Percentiles rank a stretch among this genome's conserved stretches.
phyloP scores from a whole-genome alignment of 2,329 filamentous ascomycete species.

The Exophiala dermatitidis region DNA sequence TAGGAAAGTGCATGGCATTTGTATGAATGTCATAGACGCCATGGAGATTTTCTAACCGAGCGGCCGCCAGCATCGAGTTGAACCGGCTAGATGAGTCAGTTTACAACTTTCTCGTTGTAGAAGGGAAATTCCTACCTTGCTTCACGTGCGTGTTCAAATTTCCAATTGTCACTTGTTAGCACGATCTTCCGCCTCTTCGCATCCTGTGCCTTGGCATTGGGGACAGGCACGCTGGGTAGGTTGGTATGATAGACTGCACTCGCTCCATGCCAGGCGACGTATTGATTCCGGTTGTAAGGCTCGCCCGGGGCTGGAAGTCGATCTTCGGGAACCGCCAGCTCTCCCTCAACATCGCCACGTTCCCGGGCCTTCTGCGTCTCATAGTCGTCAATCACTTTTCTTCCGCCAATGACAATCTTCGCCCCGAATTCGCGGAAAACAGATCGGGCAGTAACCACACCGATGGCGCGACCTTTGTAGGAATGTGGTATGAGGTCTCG shows the following conservation, averaged over 20 bases:
- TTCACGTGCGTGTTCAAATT: conserved; percentile 85
- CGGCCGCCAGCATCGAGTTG: conserved; percentile 65
- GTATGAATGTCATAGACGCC: conserved; percentile 93
- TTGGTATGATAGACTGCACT: conserved; percentile 90
- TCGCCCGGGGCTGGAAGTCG: conserved; percentile 65
- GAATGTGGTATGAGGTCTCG: conserved; percentile 93
- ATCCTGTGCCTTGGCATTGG: conserved; percentile 64
- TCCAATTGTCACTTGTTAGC: conserved; percentile 93
- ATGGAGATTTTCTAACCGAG: conserved; percentile 60
- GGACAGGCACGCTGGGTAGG: conserved; percentile 66
- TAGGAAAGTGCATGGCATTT: conserved; percentile 81
- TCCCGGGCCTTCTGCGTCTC: conserved; percentile 66
- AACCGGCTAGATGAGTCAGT: conserved; percentile 57
- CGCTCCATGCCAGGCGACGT: conserved; percentile 96
- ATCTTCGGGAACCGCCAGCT: conserved; percentile 86
- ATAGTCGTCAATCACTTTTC: conserved; percentile 82
- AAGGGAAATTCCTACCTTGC: conserved; percentile 58
- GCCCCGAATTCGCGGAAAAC: conserved; percentile 97
- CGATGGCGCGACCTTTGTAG: conserved; percentile 96
- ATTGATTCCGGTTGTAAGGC: conserved; percentile 97
- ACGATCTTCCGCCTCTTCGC: conserved; percentile 78
- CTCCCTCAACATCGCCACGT: conserved; percentile 76
- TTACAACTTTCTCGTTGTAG: neutral
- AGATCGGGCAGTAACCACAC: conserved; percentile 90
- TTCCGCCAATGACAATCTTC: conserved; percentile 85